Base-by-base conservation (phyloP, 2,329 filamentous ascomycete species). In the Apiospora arundinis region DNA sequence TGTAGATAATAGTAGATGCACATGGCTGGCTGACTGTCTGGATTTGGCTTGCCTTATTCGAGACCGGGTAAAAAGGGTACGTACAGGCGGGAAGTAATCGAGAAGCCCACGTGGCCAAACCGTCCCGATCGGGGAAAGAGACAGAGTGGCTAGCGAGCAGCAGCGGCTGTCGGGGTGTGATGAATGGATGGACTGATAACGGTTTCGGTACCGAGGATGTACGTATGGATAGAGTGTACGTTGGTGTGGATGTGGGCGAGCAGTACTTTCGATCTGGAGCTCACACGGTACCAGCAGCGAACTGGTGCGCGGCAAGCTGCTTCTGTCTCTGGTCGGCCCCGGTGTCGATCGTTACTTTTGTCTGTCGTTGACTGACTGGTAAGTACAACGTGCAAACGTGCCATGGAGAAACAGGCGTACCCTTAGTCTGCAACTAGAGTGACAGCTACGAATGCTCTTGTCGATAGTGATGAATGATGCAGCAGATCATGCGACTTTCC, bases 1-100 rank as follows among this genome's bases (percentile, higher is more conserved):
- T 88, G 86, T 56, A 87, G 80, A 75, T 85, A 85, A 73, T 85
- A 84, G 78, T 84, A 85, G 72, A 81, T 83, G 74, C 86, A 88
- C 87, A 89, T 89, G 52, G 72, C 74, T 52, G 28, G 42, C 52
- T 40, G n/a, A 21, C 44, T 46, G 44, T 16, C 44, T 21, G 46
- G 48, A 37, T 40, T 23, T 14, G 52, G 52, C 52, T 11, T 56
- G 4, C 49, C 18, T 37, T 4, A 28, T 40, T 37, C 25, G 28
- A 37, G 7, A 48, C 25, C 25, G 14, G 44, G 18, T 46, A 21
- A 18, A 18, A 67, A 67, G 66, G 52, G 28, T 60, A 37, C 52
- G 52, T 40, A 37, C 52, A 60, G 52, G 18, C 7, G 18, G 28
- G 21, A 21, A 40, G 32, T 28, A 5, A 63, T n/a, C 56, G 32